Evolutionary conservation across 305 asterid species (phyloP), one percentile per base, ranked within the genome.

Genomic region (Coffea humblotiana): DNA sequence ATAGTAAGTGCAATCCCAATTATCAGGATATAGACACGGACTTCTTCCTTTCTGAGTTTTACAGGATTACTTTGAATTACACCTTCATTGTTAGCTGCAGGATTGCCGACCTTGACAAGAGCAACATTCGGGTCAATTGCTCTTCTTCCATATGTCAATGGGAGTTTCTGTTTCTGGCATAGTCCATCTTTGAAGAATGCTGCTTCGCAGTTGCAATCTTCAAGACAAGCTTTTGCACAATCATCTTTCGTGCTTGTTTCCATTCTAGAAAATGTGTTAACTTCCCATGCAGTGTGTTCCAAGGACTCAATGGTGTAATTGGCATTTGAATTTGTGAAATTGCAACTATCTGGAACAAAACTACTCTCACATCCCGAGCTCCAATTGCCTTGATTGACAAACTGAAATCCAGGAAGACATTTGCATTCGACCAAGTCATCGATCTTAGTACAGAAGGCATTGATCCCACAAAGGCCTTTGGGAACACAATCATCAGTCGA

Each of bases 381-480:
- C 90, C 71, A 45, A 60, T 83, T 83, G 14, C 83, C 82, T 6
- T 82, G 48, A 47, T 19, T 77, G 21, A 79, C 77, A 52, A 54
- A 75, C 2, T 76, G 69, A 72, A 87, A 89, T 45, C 89, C 84
- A 1, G 88, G 91, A 32, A 87, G 83, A 60, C 90, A 88, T 12
- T 47, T 47, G 45, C 90, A 87, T 11, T 8, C 48, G 8, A 45
- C 48, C 6, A 45, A 45, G 8, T 45, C 49, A 47, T 47, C 10
- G 10, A 77, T 51, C 3, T 2, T 73, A 65, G 48, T 45, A 45
- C 48, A 45, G 8, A 45, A 45, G 6, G 86, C 75, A 27, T 90
- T 88, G 63, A 81, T 15, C 76, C 93, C 92, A 60, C 91, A 90
- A 5, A 79, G 21, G 3, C 92, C 91, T 76, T 10, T 84, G 1